Evolutionary conservation across 345 rosid species (phyloP).

Genomic region (Camelina neglecta): DNA sequence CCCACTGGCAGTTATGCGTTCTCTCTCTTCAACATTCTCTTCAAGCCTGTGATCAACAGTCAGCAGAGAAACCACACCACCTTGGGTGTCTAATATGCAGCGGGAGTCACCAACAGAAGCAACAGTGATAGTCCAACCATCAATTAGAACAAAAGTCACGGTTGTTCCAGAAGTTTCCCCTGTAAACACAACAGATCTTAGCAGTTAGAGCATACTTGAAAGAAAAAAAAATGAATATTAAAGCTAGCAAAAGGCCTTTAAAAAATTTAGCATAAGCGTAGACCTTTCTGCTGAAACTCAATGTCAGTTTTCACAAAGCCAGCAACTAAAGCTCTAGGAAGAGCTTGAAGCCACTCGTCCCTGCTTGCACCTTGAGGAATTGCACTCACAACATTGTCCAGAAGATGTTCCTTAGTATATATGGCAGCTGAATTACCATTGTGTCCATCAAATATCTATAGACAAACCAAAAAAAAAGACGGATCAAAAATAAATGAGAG

Average conservation of each 20-base stretch:
- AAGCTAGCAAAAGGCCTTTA: conserved; percentile 12
- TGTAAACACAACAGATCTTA: conserved; percentile 47
- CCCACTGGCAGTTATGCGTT: conserved; percentile 99
- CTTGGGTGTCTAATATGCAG: conserved; percentile 97
- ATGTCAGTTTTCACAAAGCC: conserved; percentile 99
- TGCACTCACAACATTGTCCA: conserved; percentile 89
- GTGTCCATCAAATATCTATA: conserved; percentile 95
- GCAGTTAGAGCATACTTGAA: conserved; percentile 34
- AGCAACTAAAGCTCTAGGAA: conserved; percentile 95
- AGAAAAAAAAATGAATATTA: not conserved
- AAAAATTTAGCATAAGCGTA: conserved; percentile 11
- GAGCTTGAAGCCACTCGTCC: conserved; percentile 99
- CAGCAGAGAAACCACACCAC: conserved; percentile 91
- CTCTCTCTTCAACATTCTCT: conserved; percentile 97
- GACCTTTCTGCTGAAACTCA: conserved; percentile 94
- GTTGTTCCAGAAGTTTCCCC: conserved; percentile 99
- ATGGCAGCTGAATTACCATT: conserved; percentile 99
- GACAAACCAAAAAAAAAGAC: conserved; percentile 27
- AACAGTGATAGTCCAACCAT: conserved; percentile 98
- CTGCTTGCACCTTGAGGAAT: conserved; percentile 70
- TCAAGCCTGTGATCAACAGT: conserved; percentile 99
- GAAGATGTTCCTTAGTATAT: conserved; percentile 79
- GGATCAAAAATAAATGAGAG: conserved; percentile 2
- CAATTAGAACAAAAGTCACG: conserved; percentile 92
- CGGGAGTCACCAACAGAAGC: conserved; percentile 99